Evolutionary conservation across 441 rosid species (phyloP).

Genomic region (Syzygium malaccense): DNA sequence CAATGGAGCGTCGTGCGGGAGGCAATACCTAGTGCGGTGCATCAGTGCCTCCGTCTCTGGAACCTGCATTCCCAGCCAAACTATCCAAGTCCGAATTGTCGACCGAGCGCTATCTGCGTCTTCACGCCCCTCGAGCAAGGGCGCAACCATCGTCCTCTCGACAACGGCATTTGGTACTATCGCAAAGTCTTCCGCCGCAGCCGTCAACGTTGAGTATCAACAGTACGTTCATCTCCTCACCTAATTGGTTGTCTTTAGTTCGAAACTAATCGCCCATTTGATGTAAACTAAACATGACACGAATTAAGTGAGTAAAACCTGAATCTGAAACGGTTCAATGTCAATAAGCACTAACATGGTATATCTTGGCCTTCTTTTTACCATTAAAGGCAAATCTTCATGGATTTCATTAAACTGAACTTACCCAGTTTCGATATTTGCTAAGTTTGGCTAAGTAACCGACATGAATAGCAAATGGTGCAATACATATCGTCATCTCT

Average conservation of each 20-base stretch:
- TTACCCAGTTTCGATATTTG: background rate
- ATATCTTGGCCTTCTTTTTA: background rate
- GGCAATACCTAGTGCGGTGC: background rate
- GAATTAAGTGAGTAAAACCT: background rate
- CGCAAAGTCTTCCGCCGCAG: background rate
- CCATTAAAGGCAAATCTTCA: background rate
- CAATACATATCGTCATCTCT: background rate
- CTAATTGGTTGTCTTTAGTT: background rate
- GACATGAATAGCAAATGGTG: background rate
- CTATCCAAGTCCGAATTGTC: background rate
- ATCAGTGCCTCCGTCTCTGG: background rate
- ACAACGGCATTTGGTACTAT: background rate
- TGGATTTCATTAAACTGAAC: background rate
- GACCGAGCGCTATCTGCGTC: background rate
- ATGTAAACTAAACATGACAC: fast-evolving
- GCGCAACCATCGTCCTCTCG: background rate
- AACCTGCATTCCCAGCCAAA: background rate
- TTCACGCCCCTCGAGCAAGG: background rate
- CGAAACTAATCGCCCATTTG: fast-evolving
- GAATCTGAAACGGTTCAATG: background rate
- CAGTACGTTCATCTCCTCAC: background rate
- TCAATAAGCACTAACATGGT: background rate
- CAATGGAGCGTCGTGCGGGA: background rate
- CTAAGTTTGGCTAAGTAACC: background rate
- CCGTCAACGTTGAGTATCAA: background rate